Conservation (phyloP, 495 filamentous ascomycete genomes). For the Arthonia radiata region DNA sequence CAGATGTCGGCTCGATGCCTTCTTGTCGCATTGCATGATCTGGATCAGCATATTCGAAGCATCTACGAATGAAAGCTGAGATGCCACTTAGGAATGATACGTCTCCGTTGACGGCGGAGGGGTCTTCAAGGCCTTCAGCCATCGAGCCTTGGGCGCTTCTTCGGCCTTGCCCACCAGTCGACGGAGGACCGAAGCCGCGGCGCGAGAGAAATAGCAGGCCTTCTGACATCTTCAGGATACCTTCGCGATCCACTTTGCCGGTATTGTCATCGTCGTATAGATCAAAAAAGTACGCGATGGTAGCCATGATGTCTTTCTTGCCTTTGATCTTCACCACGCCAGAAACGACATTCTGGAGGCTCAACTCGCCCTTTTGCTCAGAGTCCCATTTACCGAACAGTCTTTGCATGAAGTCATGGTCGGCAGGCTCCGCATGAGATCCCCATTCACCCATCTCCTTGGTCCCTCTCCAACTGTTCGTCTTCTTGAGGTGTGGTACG, state of each 20-base stretch:
- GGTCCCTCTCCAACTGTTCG: too few species aligned
- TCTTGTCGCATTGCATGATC: slow-evolving; percentile 41
- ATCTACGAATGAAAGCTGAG: slow-evolving; percentile 81
- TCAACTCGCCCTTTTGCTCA: slow-evolving; percentile 47
- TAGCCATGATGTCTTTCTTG: slow-evolving; percentile 83
- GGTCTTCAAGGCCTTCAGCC: slow-evolving; percentile 33
- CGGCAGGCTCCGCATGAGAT: slow-evolving; percentile 53
- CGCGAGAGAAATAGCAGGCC: slow-evolving; percentile 79
- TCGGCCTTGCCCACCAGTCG: slow-evolving; percentile 2
- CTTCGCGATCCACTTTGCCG: slow-evolving; percentile 87
- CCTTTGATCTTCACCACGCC: slow-evolving; percentile 80
- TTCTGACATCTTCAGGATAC: slow-evolving; percentile 85
- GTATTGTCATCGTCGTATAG: slow-evolving; percentile 84
- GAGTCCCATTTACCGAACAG: slow-evolving; percentile 75
- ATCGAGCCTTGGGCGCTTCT: slow-evolving; percentile 3
- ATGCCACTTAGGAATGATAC: slow-evolving; percentile 83
- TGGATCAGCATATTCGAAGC: slow-evolving; percentile 95
- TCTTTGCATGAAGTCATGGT: slow-evolving; percentile 85
- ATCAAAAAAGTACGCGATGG: slow-evolving; percentile 91
- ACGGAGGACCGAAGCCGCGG: slow-evolving; percentile 40
- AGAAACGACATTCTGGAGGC: slow-evolving; percentile 70
- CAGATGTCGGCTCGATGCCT: slow-evolving; percentile 9
- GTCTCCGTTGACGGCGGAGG: too few species aligned
- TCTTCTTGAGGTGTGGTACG: slow-evolving; percentile 17
- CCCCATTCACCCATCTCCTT: slow-evolving; percentile 25